Percentiles rank a stretch among this genome's conserved stretches.
phyloP scores from a whole-genome alignment of 305 asterid genomes.

The Solanum hybrid region DNA sequence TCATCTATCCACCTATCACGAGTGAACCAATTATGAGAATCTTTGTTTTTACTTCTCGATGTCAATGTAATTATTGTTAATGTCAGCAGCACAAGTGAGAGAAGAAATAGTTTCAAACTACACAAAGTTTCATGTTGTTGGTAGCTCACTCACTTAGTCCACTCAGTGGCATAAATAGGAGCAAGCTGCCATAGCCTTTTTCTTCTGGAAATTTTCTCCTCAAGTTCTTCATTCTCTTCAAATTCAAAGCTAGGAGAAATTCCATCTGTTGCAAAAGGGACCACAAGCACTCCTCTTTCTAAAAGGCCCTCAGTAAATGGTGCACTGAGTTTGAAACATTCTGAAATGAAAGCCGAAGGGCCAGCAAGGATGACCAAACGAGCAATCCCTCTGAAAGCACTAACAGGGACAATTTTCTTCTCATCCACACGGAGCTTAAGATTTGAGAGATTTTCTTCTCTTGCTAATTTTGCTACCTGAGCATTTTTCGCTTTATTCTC shows the following conservation, averaged over 20 bases:
- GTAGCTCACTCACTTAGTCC: constrained; percentile 59
- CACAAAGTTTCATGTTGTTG: neutral
- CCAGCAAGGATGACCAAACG: constrained; percentile 86
- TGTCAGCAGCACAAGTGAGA: neutral
- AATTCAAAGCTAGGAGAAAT: constrained; percentile 42
- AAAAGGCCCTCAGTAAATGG: constrained; percentile 60
- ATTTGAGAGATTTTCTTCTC: constrained; percentile 78
- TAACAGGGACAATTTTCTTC: constrained; percentile 52
- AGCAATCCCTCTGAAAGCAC: constrained; percentile 79
- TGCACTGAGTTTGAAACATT: constrained; percentile 55
- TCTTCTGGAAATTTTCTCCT: constrained; percentile 44
- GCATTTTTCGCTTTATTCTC: constrained; percentile 68
- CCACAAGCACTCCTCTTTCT: constrained; percentile 80
- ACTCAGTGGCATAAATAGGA: constrained; percentile 51
- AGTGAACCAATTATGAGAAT: constrained; percentile 5
- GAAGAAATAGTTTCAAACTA: neutral
- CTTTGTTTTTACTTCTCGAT: neutral
- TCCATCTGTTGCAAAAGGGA: constrained; percentile 71
- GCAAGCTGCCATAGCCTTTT: constrained; percentile 80
- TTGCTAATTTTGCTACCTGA: constrained; percentile 62
- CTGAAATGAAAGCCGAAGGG: constrained; percentile 60
- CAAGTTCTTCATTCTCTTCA: constrained; percentile 46
- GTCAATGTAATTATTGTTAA: neutral
- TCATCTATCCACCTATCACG: constrained; percentile 78
- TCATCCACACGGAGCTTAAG: constrained; percentile 76